Base-by-base conservation (phyloP, 352 stramenopile species). In the Globisporangium sylvaticum region DNA sequence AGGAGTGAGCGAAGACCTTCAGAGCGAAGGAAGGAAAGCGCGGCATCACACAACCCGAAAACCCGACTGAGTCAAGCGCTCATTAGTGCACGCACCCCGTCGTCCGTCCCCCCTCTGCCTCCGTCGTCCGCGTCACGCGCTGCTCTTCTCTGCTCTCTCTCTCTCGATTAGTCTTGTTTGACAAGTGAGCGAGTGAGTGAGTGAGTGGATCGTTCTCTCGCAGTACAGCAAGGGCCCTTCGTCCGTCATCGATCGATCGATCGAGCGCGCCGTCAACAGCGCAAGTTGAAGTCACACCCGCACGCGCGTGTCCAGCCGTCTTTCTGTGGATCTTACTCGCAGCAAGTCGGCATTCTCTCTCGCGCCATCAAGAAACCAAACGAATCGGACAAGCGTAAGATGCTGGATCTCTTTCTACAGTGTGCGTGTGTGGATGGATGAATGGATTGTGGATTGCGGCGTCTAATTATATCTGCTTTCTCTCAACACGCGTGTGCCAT, bases 61-160 rank as follows among this genome's bases (percentile, higher is more conserved):
- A 62, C 31, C n/a, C 8, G 57, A 64, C 58, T 64, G 58, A 64
- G 58, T 64, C 42, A 37, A 64, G 58, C 58, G 58, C 58, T 64
- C 58, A 53, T 64, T 64, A 64, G 58, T 55, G 37, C 57, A 63
- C 57, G 57, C 32, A 63, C 39, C 37, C 25, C 58, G 24, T 64
- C 37, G 42, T 56, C 22, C 39, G 44, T 65, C 37, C 29, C 29
- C 27, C 4, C 39, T 20, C 39, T n/a, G 39, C 15, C 39, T 63
- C 25, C 6, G 59, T 44, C 42, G 12, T 22, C 4, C 25, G 42
- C 48, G 24, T 32, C 22, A 25, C 34, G 4, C 18, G 10, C 6
- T 31, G 27, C 8, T 42, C 25, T 42, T 10, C 34, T 42, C 12
- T 42, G 37, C 37, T 44, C 14, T 37, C n/a, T n/a, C 37, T 44